Evolutionary conservation across 495 filamentous ascomycete genomes (phyloP).

Genomic region (Hyaloscypha bicolor): DNA sequence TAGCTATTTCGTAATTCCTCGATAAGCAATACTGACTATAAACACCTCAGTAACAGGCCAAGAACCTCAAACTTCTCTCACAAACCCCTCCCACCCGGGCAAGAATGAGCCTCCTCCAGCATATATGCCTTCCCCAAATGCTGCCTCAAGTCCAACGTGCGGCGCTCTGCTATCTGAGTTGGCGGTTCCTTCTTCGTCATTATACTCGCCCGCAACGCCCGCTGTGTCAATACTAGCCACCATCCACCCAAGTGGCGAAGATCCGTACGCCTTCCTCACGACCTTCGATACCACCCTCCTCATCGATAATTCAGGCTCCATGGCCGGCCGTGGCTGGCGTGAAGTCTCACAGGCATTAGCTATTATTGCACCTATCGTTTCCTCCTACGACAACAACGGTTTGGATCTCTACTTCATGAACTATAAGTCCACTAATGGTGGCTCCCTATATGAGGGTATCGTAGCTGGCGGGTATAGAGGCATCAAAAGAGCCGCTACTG

Average conservation of each 20-base stretch:
- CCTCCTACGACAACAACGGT: too few species aligned
- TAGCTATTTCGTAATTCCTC: too few species aligned
- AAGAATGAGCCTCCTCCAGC: not conserved
- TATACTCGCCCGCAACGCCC: not conserved
- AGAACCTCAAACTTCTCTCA: not conserved
- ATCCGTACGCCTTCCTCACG: too few species aligned
- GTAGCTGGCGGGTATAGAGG: constrained; percentile 54
- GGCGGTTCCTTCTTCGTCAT: not conserved
- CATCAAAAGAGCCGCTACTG: constrained; percentile 51
- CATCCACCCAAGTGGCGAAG: constrained; percentile 44
- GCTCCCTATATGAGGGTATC: too few species aligned
- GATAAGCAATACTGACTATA: too few species aligned
- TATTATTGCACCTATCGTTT: too few species aligned
- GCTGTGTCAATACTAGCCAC: constrained; percentile 1
- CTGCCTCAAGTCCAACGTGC: not conserved
- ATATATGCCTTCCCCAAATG: not conserved
- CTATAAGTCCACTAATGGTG: too few species aligned
- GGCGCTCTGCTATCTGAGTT: not conserved
- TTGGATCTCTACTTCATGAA: too few species aligned
- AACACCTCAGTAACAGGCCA: not conserved
- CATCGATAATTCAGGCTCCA: too few species aligned
- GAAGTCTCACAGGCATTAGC: too few species aligned
- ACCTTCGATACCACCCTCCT: too few species aligned
- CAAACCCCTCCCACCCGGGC: not conserved
- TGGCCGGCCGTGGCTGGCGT: too few species aligned